Base-by-base conservation (phyloP, 352 stramenopile species). In the Pythium grandisporangium region DNA sequence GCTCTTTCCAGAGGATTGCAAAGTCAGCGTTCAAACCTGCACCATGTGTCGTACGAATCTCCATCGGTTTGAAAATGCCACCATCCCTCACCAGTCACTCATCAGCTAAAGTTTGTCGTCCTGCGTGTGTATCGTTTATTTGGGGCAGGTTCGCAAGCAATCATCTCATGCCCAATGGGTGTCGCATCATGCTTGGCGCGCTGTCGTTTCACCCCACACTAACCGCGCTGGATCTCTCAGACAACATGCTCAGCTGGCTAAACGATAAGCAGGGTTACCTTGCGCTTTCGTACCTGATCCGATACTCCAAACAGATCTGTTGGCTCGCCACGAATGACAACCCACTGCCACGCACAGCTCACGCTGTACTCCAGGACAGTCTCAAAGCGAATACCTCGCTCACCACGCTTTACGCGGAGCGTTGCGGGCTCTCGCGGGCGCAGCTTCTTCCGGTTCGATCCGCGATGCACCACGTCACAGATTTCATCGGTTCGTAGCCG, bases 1-100 rank as follows among this genome's bases (percentile, higher is more conserved):
- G 33, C 61, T 20, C 54, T 87, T 17, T 66, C 68, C 7, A 84
- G 84, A 42, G 73, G 70, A 3, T 52, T 84, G 7, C 60, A 83
- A 30, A 81, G 66, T 32, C 50, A 47, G 3, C 63, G 73, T 5
- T 87, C 73, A 7, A 55, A 51, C 5, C 43, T 87, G 1, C 61
- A 55, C 13, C 69, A 55, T 39, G 34, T 84, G 40, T 74, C 65
- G 72, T 83, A 59, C 4, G 70, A 51, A 1, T 14, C 10, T 32
- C 27, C 10, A 32, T 32, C n/a, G n/a, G n/a, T n/a, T n/a, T n/a
- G n/a, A n/a, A n/a, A n/a, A n/a, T n/a, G n/a, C n/a, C n/a, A n/a
- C n/a, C n/a, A n/a, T n/a, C n/a, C n/a, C n/a, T n/a, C n/a, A n/a
- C n/a, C n/a, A n/a, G n/a, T 32, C 27, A 32, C 27, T 32, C 39